Conservation (phyloP, 1,139 yeast genomes). For the Scheffersomyces stambukii region DNA sequence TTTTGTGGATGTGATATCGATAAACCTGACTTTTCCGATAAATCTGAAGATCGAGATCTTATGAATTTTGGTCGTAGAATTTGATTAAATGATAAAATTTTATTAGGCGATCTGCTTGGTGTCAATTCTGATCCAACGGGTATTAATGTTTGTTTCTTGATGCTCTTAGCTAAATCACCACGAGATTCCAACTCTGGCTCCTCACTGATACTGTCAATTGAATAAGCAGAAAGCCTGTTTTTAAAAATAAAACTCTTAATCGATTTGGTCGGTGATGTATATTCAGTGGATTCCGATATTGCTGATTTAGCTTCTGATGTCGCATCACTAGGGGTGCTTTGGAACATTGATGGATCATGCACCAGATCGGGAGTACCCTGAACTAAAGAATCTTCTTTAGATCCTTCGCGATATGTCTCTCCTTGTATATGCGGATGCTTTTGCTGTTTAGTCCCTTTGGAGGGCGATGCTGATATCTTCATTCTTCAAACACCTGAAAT, state of each 20-base stretch:
- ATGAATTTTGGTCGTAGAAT: constrained; percentile 20
- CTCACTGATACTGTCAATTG: constrained; percentile 25
- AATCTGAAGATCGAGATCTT: constrained; percentile 18
- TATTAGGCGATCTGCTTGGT: constrained; percentile 13
- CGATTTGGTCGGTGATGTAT: constrained; percentile 26
- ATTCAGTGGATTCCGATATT: constrained; percentile 9
- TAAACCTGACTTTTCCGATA: constrained; percentile 6
- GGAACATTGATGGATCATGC: too few species aligned
- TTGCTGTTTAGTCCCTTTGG: too few species aligned
- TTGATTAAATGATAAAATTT: constrained; percentile 6
- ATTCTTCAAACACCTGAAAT: too few species aligned
- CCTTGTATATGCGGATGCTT: too few species aligned
- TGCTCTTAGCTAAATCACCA: too few species aligned
- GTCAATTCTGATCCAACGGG: constrained; percentile 7
- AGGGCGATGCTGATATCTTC: too few species aligned
- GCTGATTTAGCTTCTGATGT: constrained; percentile 4
- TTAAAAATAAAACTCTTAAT: constrained; percentile 21
- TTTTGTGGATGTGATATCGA: constrained; percentile 1
- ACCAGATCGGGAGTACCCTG: too few species aligned
- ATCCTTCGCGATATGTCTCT: too few species aligned
- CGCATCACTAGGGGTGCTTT: constrained; percentile 5
- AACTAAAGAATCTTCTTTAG: too few species aligned
- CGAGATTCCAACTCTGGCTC: constrained; percentile 17
- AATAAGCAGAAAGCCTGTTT: constrained; percentile 21
- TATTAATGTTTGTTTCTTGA: constrained; percentile 6